Evolutionary conservation across 1,284 basidiomycete genomes (phyloP).

Genomic region (Lentinula novae-zelandiae): DNA sequence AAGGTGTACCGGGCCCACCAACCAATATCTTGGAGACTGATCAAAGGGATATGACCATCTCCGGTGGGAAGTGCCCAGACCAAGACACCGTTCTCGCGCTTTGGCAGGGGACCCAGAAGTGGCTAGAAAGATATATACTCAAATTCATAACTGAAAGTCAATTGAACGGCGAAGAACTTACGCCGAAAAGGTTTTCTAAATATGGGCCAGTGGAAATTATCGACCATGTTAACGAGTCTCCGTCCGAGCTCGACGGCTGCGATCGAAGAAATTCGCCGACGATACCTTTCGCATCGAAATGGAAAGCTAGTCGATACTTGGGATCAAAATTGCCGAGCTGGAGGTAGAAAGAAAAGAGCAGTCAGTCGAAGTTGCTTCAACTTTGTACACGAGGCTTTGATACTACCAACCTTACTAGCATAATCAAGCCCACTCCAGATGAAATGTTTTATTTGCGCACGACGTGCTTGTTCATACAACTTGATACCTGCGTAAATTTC

Average conservation of each 20-base stretch:
- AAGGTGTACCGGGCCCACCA: slow-evolving; percentile 46
- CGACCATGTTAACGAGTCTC: slow-evolving; percentile 38
- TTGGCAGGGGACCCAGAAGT: slow-evolving; percentile 36
- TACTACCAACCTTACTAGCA: slow-evolving; percentile 32
- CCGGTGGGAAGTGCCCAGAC: slow-evolving; percentile 27
- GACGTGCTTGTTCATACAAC: slow-evolving; percentile 45
- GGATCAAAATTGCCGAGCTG: slow-evolving; percentile 33
- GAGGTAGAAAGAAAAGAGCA: not conserved
- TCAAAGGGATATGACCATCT: slow-evolving; percentile 38
- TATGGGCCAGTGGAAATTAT: slow-evolving; percentile 40
- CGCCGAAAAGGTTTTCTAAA: slow-evolving; percentile 41
- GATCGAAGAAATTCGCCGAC: slow-evolving; percentile 39
- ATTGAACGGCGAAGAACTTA: slow-evolving; percentile 6
- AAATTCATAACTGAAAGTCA: not conserved
- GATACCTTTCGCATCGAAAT: slow-evolving; percentile 43
- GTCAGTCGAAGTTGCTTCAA: not conserved
- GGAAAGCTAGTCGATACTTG: slow-evolving; percentile 31
- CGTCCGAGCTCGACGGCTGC: slow-evolving; percentile 35
- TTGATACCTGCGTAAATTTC: slow-evolving; percentile 41
- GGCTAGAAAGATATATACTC: slow-evolving; percentile 20
- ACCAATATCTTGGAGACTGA: slow-evolving; percentile 40
- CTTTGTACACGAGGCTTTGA: not conserved
- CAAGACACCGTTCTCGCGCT: slow-evolving; percentile 38
- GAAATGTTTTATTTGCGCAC: slow-evolving; percentile 37
- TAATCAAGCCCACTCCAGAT: slow-evolving; percentile 47